Conservation (phyloP, 176 grass and related monocot genomes). For the Lolium rigidum region DNA sequence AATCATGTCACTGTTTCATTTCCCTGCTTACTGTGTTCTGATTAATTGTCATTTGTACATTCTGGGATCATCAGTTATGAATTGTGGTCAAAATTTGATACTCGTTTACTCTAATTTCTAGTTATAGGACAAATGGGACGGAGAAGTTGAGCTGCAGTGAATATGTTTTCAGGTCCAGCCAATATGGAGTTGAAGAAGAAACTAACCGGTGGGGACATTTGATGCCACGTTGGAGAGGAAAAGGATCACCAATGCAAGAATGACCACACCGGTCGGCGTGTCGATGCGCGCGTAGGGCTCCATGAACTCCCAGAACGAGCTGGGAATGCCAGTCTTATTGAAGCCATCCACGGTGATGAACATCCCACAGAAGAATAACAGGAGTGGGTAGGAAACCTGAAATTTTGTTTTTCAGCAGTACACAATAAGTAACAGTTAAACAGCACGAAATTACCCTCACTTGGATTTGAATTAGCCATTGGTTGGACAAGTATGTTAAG, state of each 20-base stretch:
- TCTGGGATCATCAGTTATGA: not conserved
- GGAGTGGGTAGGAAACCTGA: conserved; percentile 83
- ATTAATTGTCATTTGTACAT: not conserved
- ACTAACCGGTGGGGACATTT: conserved; percentile 84
- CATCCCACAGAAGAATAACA: conserved; percentile 97
- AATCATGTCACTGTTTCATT: not conserved
- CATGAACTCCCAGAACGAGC: conserved; percentile 79
- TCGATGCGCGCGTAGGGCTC: conserved; percentile 74
- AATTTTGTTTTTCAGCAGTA: not conserved
- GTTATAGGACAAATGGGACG: not conserved
- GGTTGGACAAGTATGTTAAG: too few relatives aligned
- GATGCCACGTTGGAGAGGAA: conserved; percentile 91
- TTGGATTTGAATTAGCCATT: not conserved
- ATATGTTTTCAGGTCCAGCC: not conserved
- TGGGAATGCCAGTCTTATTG: conserved; percentile 93
- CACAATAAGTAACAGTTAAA: not conserved
- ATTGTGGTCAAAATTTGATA: not conserved
- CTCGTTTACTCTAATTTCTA: not conserved
- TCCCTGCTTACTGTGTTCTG: not conserved
- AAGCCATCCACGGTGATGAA: conserved; percentile 97
- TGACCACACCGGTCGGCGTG: conserved; percentile 43
- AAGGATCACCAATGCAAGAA: conserved; percentile 70
- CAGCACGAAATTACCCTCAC: not conserved
- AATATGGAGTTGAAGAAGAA: not conserved
- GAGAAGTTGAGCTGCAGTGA: not conserved